Evolutionary conservation across 2,329 filamentous ascomycete genomes (phyloP).

Genomic region (Sclerotinia nivalis): DNA sequence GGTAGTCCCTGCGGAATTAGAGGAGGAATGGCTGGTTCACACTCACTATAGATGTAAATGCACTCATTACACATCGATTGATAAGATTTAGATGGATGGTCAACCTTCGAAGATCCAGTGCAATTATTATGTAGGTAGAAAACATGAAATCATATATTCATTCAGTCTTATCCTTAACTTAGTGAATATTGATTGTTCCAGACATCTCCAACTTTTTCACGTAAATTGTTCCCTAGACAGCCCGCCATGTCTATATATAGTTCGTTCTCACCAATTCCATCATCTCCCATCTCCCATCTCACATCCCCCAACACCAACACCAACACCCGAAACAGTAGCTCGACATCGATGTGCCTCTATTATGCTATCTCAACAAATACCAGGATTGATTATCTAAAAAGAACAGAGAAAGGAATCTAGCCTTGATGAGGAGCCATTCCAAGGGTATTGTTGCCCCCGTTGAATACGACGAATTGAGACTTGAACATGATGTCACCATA

Average conservation of each 20-base stretch:
- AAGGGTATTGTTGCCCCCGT: slow-evolving; percentile 55
- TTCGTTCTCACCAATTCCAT: not conserved
- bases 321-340: slow-evolving; percentile 12
- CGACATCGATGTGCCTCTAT: slow-evolving; percentile 6
- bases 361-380: slow-evolving; percentile 7
- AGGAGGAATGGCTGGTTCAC: no score
- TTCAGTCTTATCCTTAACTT: slow-evolving; percentile 8
- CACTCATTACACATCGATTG: not conserved
- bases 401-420: slow-evolving; percentile 6
- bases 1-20: no score
- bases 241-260: not conserved
- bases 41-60: no score
- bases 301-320: not conserved
- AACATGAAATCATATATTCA: slow-evolving; percentile 16
- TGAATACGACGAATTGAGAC: slow-evolving; percentile 59
- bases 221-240: not conserved
- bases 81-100: not conserved
- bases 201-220: not conserved
- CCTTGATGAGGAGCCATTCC: slow-evolving; percentile 49
- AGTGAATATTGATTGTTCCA: slow-evolving; percentile 13
- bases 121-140: slow-evolving; percentile 14
- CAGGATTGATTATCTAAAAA: slow-evolving; percentile 5
- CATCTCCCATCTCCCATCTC: not conserved
- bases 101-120: not conserved
- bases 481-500: slow-evolving; percentile 64